A percentile compares a stretch with the other conserved stretches of the same genome.
phyloP scores from a whole-genome alignment of 2,329 filamentous ascomycete species.

The Cladosporium cucumerinum region DNA sequence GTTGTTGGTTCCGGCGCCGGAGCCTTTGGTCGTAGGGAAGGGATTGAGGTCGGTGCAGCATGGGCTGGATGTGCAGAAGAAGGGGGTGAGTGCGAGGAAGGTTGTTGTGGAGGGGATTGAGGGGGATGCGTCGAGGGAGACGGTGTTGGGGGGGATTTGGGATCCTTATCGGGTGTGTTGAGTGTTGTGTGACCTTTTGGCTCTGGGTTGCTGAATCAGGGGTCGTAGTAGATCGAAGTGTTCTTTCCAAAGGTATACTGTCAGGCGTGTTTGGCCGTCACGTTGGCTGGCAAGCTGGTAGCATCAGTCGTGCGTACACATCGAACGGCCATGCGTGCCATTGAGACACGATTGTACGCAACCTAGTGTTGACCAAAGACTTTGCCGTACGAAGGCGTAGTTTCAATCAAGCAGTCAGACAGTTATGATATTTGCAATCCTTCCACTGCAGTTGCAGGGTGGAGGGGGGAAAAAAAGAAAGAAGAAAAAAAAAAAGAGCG shows the following conservation, averaged over 20 bases:
- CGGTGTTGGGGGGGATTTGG: neutral
- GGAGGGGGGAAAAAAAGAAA: too few species aligned
- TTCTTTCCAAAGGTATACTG: neutral
- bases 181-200: neutral
- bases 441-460: too few species aligned
- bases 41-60: constrained; percentile 44
- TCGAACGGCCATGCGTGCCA: neutral
- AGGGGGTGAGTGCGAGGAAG: constrained; percentile 45
- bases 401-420: neutral
- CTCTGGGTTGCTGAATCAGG: neutral
- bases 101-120: constrained; percentile 34
- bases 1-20: constrained; percentile 39
- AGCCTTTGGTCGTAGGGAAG: constrained; percentile 39
- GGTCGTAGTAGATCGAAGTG: neutral
- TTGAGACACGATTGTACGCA: neutral
- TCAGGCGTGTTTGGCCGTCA: neutral
- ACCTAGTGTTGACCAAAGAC: neutral
- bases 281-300: neutral
- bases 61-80: constrained; percentile 38
- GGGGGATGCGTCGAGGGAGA: constrained; percentile 2
- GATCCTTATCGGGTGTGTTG: neutral
- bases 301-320: neutral
- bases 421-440: neutral
- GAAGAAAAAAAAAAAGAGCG: too few species aligned
- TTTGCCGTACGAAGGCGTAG: neutral